Conservation (phyloP, 1,139 yeast genomes). For the Spathaspora sp. region DNA sequence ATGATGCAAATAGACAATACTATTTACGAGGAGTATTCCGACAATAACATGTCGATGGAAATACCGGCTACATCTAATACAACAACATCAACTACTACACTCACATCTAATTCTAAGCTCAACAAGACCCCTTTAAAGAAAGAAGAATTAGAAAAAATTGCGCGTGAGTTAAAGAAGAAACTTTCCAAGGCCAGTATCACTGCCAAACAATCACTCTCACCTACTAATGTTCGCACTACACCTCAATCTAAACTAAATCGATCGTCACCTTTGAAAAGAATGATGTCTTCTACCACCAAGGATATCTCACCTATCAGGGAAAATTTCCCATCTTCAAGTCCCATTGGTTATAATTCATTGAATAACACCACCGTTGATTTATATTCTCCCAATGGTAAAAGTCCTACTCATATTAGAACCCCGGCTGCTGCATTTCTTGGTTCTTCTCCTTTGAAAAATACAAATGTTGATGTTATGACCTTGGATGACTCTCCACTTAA, state of each 20-base stretch:
- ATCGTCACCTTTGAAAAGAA: slow-evolving; percentile 33
- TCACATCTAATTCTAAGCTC: slow-evolving; percentile 5
- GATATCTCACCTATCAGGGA: slow-evolving; percentile 13
- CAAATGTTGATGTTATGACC: slow-evolving; percentile 8
- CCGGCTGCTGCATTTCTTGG: slow-evolving; percentile 35
- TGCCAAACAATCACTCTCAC: slow-evolving; percentile 42
- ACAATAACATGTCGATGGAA: background rate
- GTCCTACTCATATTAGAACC: slow-evolving; percentile 43
- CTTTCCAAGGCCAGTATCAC: slow-evolving; percentile 46
- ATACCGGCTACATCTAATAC: background rate
- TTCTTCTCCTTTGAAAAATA: slow-evolving; percentile 32
- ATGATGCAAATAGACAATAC: background rate
- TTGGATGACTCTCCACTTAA: slow-evolving; percentile 34
- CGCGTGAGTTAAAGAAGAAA: slow-evolving; percentile 45
- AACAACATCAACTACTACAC: background rate
- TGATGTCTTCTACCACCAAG: background rate
- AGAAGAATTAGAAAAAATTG: slow-evolving; percentile 48
- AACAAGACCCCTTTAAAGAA: slow-evolving; percentile 40
- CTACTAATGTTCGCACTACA: slow-evolving; percentile 17
- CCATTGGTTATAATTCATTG: slow-evolving; percentile 30
- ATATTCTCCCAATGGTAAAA: slow-evolving; percentile 42
- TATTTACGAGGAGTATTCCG: background rate
- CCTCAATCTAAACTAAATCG: slow-evolving; percentile 9
- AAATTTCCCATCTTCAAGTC: slow-evolving; percentile 25
- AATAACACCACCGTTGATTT: slow-evolving; percentile 22